Conservation (phyloP, 2,329 filamentous ascomycete genomes). For the Fusarium siculi region DNA sequence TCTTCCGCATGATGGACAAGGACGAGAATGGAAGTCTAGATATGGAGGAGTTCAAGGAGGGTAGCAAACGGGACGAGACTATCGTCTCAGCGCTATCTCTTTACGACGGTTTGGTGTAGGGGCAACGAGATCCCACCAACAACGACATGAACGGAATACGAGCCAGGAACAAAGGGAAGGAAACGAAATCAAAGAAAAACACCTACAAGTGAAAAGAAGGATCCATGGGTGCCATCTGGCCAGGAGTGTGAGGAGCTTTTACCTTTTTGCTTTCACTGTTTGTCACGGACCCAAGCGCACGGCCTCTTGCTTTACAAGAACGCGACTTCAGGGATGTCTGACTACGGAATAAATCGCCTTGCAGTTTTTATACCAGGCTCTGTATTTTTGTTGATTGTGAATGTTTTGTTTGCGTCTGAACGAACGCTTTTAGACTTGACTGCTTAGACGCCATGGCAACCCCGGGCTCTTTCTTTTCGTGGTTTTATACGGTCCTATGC, state of each 20-base stretch:
- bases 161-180: not conserved
- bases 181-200: constrained; percentile 15
- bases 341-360: constrained; percentile 41
- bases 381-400: not conserved
- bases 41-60: constrained; percentile 99
- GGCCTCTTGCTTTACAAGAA: constrained; percentile 32
- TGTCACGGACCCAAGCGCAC: constrained; percentile 23
- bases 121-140: not conserved
- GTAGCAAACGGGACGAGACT: constrained; percentile 97
- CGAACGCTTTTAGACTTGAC: not conserved
- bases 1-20: constrained; percentile 99
- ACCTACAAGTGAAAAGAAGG: constrained; percentile 38
- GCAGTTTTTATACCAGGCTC: not conserved
- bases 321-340: constrained; percentile 32
- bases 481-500: too few relatives aligned
- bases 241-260: constrained; percentile 44
- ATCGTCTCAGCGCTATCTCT: constrained; percentile 97
- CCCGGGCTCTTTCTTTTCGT: not conserved
- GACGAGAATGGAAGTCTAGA: constrained; percentile 98
- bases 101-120: constrained; percentile 91
- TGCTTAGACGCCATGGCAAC: not conserved
- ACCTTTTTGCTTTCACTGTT: constrained; percentile 42
- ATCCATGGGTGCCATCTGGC: constrained; percentile 31
- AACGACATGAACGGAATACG: constrained; percentile 2
- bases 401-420: not conserved